Evolutionary conservation across 169 alveolate species (phyloP), one percentile per base, ranked within the genome.

Genomic region (Eimeria acervulina): DNA sequence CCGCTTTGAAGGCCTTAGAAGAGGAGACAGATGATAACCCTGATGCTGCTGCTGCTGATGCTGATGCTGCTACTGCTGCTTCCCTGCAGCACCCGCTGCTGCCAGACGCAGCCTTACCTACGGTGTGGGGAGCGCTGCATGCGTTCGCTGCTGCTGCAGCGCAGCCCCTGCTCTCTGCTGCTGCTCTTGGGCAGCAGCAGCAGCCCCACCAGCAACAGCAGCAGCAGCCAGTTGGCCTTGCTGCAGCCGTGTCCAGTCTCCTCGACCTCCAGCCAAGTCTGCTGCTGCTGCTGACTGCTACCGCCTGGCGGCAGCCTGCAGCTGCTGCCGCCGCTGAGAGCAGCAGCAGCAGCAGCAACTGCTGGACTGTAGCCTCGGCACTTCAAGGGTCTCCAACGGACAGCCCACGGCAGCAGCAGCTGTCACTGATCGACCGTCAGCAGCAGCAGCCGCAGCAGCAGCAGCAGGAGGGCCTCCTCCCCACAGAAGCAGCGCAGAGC

Each of bases 121-220:
- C 90, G 5, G n/a, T 81, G 7, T 81, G 90, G 90, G 70, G 90
- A 8, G 90, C 90, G 28, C 44, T 81, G 90, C 90, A 81, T 81
- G 90, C 90, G 72, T 81, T 81, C 28, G 90, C 90, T 81, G 90
- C 90, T 52, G 90, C 90, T 81, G 90, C 90, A 26, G 90, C 90
- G 36, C 90, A 61, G 28, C 72, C 90, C 26, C 70, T 81, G 90
- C 90, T 81, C 31, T 47, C 5, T 4, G 42, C 89, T 42, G 10
- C 74, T 28, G 38, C 90, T 36, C 8, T 26, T 36, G 74, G 13
- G 93, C 93, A 85, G 93, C 93, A 85, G 80, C 93, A 85, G 80
- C 91, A 83, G 76, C 59, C 19, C 36, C 90, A 80, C 31, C 93
- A 85, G 93, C 93, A 85, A 59, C 93, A 85, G 80, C 68, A 59